Evolutionary conservation across 768 basidiomycete species (phyloP).

Genomic region (Baorangia bicolor): DNA sequence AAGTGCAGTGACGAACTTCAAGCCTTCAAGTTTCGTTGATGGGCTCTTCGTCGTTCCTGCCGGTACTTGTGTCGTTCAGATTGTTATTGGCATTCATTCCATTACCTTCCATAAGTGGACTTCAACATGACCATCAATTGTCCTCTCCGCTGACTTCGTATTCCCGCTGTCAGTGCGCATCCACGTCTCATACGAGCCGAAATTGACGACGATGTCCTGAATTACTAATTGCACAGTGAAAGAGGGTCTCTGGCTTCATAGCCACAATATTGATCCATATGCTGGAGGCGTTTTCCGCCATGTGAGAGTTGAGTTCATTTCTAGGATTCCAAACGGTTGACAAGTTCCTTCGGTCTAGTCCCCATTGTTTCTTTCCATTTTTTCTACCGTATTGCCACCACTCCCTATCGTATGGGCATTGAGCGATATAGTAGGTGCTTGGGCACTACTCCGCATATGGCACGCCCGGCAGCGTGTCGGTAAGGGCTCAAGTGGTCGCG

Average conservation of each 20-base stretch:
- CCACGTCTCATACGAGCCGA: not conserved
- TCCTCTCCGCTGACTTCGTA: constrained; percentile 82
- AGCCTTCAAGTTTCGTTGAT: constrained; percentile 1
- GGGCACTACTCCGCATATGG: constrained; percentile 69
- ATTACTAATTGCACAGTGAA: constrained; percentile 52
- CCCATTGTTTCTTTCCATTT: constrained; percentile 73
- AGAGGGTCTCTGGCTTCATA: constrained; percentile 84
- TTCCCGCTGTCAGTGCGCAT: constrained; percentile 58
- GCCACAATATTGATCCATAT: constrained; percentile 81
- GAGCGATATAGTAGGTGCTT: constrained; percentile 66
- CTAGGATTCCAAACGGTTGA: not conserved
- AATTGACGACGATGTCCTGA: constrained; percentile 9
- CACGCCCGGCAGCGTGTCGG: constrained; percentile 53
- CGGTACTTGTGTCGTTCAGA: constrained; percentile 46
- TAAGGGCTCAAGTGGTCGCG: constrained; percentile 43
- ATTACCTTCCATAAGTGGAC: constrained; percentile 38
- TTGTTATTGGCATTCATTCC: constrained; percentile 52
- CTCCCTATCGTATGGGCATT: constrained; percentile 68
- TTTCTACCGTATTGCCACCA: constrained; percentile 65
- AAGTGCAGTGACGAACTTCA: not conserved
- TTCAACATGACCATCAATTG: constrained; percentile 73
- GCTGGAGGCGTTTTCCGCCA: constrained; percentile 84
- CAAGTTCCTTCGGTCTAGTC: constrained; percentile 48
- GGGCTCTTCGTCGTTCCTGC: constrained; percentile 29
- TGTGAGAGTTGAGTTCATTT: constrained; percentile 45